Evolutionary conservation across 208 protist genomes (phyloP).

Genomic region (Leishmania guyanensis): DNA sequence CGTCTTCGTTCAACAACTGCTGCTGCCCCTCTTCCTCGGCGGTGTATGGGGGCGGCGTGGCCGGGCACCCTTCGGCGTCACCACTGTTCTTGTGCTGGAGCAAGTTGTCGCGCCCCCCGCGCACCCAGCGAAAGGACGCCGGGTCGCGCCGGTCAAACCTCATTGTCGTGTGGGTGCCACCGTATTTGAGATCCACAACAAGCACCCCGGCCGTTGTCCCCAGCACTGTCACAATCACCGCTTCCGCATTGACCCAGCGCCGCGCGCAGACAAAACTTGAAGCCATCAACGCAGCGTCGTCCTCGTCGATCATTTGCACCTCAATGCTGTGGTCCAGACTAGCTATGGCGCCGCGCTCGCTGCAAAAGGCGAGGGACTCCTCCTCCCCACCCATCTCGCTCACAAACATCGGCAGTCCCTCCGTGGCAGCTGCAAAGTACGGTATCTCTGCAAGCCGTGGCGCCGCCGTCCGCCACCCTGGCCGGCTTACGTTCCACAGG

Average conservation of each 20-base stretch:
- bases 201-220: slow-evolving; percentile 60
- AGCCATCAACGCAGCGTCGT: slow-evolving; percentile 31
- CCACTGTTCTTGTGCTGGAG: background rate
- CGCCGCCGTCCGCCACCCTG: slow-evolving; percentile 49
- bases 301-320: slow-evolving; percentile 63
- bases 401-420: slow-evolving; percentile 71
- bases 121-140: slow-evolving; percentile 24
- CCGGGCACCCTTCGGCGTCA: background rate
- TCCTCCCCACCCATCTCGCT: slow-evolving; percentile 69
- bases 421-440: slow-evolving; percentile 53
- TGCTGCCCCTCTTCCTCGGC: slow-evolving; percentile 6
- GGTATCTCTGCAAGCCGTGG: slow-evolving; percentile 71
- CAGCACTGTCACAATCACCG: slow-evolving; percentile 52
- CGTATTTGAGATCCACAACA: slow-evolving; percentile 64
- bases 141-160: slow-evolving; percentile 47
- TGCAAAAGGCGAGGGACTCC: slow-evolving; percentile 81
- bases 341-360: slow-evolving; percentile 67
- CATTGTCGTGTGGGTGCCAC: slow-evolving; percentile 58
- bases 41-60: background rate
- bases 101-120: slow-evolving; percentile 24
- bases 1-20: slow-evolving; percentile 5
- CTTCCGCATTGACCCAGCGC: slow-evolving; percentile 36
- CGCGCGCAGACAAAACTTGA: slow-evolving; percentile 69
- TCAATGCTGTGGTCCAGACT: slow-evolving; percentile 84
- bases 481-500: slow-evolving; percentile 66